A percentile compares a stretch with the other conserved stretches of the same genome.
Conservation (phyloP, 768 basidiomycete species). For the Clathrus columnatus region DNA sequence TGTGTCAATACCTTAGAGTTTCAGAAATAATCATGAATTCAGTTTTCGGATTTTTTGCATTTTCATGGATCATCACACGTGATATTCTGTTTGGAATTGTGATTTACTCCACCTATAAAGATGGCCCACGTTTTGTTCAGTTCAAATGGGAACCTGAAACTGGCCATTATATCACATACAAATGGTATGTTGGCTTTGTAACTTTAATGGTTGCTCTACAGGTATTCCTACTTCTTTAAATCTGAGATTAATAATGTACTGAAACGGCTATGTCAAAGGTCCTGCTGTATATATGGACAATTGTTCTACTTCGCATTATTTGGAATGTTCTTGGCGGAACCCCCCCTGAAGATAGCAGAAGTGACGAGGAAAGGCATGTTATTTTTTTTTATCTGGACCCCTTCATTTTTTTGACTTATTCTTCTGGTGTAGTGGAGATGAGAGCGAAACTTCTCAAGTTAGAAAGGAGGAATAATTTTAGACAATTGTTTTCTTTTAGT, state of each 20-base stretch:
- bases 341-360: slow-evolving; percentile 76
- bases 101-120: slow-evolving; percentile 51
- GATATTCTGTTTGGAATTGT: slow-evolving; percentile 73
- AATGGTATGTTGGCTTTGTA: slow-evolving; percentile 40
- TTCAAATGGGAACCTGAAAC: slow-evolving; percentile 50
- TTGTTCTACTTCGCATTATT: slow-evolving; percentile 77
- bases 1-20: slow-evolving; percentile 77
- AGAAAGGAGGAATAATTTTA: slow-evolving; percentile 1
- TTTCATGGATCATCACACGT: slow-evolving; percentile 87
- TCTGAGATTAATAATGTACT: slow-evolving; percentile 1
- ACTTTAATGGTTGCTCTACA: slow-evolving; percentile 50
- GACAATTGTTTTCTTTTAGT: not conserved
- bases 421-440: slow-evolving; percentile 16
- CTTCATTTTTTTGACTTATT: not conserved
- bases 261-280: slow-evolving; percentile 30
- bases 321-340: slow-evolving; percentile 65
- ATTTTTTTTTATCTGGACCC: slow-evolving; percentile 5
- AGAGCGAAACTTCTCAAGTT: slow-evolving; percentile 14
- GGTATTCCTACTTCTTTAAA: slow-evolving; percentile 28
- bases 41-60: slow-evolving; percentile 71
- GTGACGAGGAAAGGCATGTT: slow-evolving; percentile 70
- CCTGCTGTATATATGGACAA: slow-evolving; percentile 79
- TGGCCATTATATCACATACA: slow-evolving; percentile 47
- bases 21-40: slow-evolving; percentile 56
- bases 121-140: slow-evolving; percentile 40